Evolutionary conservation across 225 moss, liverwort and hornwort species (phyloP).

Genomic region (Bryoerythrophyllum caledonicum): DNA sequence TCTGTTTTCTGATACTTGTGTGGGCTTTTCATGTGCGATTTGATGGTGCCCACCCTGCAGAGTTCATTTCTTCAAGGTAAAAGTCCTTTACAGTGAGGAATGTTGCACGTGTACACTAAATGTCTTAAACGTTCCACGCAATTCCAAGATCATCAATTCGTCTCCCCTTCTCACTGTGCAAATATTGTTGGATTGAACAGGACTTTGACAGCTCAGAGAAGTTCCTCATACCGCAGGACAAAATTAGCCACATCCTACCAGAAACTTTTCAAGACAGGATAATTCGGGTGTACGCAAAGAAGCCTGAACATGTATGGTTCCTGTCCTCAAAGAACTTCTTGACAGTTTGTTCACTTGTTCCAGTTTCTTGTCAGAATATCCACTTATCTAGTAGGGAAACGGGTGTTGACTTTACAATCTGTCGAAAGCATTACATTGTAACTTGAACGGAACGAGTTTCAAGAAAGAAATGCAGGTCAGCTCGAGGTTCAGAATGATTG

Average conservation of each 20-base stretch:
- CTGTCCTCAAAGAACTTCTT: not conserved
- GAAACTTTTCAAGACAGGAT: constrained; percentile 72
- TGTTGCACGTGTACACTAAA: constrained; percentile 8
- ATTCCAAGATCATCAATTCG: constrained; percentile 6
- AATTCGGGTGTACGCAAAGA: constrained; percentile 89
- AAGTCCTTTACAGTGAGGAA: not conserved
- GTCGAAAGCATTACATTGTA: not conserved
- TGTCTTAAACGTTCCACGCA: constrained; percentile 1
- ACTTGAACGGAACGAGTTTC: not conserved
- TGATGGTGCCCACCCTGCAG: constrained; percentile 38
- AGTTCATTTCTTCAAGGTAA: constrained; percentile 87
- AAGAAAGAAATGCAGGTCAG: not conserved
- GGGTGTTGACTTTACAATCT: not conserved
- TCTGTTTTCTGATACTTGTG: constrained; percentile 24
- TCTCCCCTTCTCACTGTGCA: constrained; percentile 15
- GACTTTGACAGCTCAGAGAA: constrained; percentile 88
- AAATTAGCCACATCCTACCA: constrained; percentile 88
- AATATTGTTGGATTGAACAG: constrained; percentile 41
- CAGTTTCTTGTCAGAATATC: constrained; percentile 7
- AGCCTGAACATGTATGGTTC: constrained; percentile 75
- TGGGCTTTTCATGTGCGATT: constrained; percentile 26
- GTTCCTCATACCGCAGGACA: constrained; percentile 80
- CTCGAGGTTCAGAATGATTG: not conserved
- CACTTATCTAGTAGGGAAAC: not conserved
- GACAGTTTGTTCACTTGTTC: not conserved